Conservation (phyloP, 2,329 filamentous ascomycete species). For the Xylariales sp. region DNA sequence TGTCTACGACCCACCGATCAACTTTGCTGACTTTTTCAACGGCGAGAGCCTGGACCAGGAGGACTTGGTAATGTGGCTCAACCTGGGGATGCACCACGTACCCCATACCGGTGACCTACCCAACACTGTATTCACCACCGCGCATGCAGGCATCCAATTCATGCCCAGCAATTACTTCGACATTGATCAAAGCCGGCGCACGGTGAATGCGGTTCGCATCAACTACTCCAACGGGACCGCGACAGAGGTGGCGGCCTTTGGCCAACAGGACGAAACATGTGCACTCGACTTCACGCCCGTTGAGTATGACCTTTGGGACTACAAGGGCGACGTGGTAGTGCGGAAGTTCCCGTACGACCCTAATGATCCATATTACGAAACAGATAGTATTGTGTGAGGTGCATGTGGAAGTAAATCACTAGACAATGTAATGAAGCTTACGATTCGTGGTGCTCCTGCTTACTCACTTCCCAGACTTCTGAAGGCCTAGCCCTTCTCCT, state of each 20-base stretch:
- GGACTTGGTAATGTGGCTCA: conserved; percentile 49
- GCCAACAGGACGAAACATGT: conserved; percentile 26
- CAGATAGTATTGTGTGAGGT: conserved; percentile 4
- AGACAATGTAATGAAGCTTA: no score
- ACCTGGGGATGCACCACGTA: conserved; percentile 54
- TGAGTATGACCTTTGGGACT: conserved; percentile 24
- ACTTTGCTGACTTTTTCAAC: conserved; percentile 46
- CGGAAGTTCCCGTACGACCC: conserved; percentile 9
- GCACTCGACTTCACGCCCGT: conserved; percentile 23
- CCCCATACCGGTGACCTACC: conserved; percentile 49
- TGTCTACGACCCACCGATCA: conserved; percentile 40
- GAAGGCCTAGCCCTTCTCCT: no score
- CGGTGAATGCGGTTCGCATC: conserved; percentile 35
- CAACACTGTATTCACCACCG: conserved; percentile 46
- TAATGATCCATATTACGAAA: conserved; percentile 7
- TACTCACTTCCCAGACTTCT: no score
- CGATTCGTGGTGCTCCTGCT: no score
- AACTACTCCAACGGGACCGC: conserved; percentile 30
- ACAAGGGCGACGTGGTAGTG: conserved; percentile 14
- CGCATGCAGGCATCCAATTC: conserved; percentile 38
- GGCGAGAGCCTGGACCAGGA: conserved; percentile 37
- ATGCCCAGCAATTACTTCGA: conserved; percentile 41
- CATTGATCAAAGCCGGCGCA: conserved; percentile 32
- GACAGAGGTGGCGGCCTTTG: conserved; percentile 28
- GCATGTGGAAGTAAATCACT: no score